A percentile compares a stretch with the other conserved stretches of the same genome.
These are phyloP conservation scores for Sophora flavescens DNA, from an alignment of 306 rosid species.

Conservation along the genomic window DNA sequence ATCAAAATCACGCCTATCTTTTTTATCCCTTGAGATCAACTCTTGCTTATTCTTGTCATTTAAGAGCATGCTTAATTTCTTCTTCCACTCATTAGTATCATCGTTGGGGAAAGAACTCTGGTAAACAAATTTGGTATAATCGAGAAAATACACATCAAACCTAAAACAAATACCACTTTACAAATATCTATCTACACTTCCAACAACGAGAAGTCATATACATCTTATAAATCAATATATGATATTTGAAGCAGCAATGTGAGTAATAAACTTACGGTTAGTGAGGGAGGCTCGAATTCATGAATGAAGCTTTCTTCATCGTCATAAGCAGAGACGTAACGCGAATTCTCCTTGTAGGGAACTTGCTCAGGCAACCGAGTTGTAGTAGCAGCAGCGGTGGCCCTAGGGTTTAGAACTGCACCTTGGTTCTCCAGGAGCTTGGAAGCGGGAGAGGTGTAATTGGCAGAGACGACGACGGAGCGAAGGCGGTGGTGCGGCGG, in stretches of 20 bases:
- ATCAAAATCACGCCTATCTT: slow-evolving; percentile 82
- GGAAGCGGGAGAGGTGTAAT: slow-evolving; percentile 52
- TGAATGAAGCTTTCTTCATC: slow-evolving; percentile 65
- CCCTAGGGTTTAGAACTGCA: slow-evolving; percentile 42
- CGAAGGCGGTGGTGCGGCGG: slow-evolving; percentile 93
- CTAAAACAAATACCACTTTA: background rate
- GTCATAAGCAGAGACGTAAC: slow-evolving; percentile 60
- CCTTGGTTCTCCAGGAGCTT: slow-evolving; percentile 49
- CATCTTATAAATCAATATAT: background rate
- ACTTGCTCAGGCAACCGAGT: slow-evolving; percentile 43
- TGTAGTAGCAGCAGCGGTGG: slow-evolving; percentile 22
- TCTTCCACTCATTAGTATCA: slow-evolving; percentile 66
- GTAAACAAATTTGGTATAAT: slow-evolving; percentile 34
- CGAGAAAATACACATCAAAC: background rate
- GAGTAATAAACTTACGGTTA: slow-evolving; percentile 49
- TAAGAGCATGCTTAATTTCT: slow-evolving; percentile 62
- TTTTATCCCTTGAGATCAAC: slow-evolving; percentile 82
- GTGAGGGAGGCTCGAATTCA: slow-evolving; percentile 54
- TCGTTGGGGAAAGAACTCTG: slow-evolving; percentile 61
- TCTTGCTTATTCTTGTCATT: slow-evolving; percentile 77
- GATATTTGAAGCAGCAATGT: background rate
- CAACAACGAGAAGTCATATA: background rate
- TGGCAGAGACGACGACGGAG: slow-evolving; percentile 59
- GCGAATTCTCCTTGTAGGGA: slow-evolving; percentile 49
- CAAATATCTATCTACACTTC: slow-evolving; percentile 10